phyloP scores from a whole-genome alignment of 2,329 filamentous ascomycete genomes.

The Monosporascus sp. region DNA sequence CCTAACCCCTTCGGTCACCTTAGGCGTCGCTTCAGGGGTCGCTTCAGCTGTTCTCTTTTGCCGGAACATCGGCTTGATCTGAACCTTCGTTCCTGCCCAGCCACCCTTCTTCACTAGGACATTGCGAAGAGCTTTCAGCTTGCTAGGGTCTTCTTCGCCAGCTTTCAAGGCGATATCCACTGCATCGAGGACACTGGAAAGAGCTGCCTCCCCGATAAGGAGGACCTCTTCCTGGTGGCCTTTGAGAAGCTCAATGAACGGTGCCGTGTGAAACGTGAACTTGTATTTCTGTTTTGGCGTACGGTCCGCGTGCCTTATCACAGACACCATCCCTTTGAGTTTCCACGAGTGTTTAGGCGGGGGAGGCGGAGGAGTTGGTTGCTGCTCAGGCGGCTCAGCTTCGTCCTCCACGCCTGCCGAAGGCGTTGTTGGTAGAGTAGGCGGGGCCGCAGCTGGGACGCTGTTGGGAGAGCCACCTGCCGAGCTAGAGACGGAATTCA shows the following conservation, averaged over 20 bases:
- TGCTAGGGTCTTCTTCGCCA: constrained; percentile 77
- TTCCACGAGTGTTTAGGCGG: constrained; percentile 93
- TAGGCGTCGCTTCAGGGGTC: constrained; percentile 17
- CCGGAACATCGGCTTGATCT: constrained; percentile 99
- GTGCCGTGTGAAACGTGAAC: constrained; percentile 95
- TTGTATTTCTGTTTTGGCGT: constrained; percentile 99
- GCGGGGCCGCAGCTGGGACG: constrained; percentile 33
- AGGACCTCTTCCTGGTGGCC: constrained; percentile 96
- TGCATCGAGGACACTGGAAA: constrained; percentile 83
- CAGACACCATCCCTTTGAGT: constrained; percentile 93
- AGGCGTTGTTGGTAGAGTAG: constrained; percentile 31
- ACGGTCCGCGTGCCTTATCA: constrained; percentile 92
- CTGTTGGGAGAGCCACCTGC: constrained; percentile 27
- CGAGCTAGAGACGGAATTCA: constrained; percentile 27
- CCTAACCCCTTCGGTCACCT: constrained; percentile 30
- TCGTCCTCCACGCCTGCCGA: constrained; percentile 26
- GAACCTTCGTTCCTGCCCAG: constrained; percentile 95
- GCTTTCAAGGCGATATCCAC: constrained; percentile 75
- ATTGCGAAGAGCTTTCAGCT: constrained; percentile 79
- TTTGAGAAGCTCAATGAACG: constrained; percentile 90
- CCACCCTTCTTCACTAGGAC: constrained; percentile 87
- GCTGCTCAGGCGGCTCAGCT: constrained; percentile 24
- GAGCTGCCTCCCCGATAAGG: constrained; percentile 82
- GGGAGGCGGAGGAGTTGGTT: constrained; percentile 56
- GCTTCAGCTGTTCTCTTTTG: constrained; percentile 69